A percentile compares a stretch with the other conserved stretches of the same genome.
These are phyloP conservation scores for Arthroderma uncinatum DNA, from an alignment of 2,329 filamentous ascomycete genomes.

Conservation along the genomic window DNA sequence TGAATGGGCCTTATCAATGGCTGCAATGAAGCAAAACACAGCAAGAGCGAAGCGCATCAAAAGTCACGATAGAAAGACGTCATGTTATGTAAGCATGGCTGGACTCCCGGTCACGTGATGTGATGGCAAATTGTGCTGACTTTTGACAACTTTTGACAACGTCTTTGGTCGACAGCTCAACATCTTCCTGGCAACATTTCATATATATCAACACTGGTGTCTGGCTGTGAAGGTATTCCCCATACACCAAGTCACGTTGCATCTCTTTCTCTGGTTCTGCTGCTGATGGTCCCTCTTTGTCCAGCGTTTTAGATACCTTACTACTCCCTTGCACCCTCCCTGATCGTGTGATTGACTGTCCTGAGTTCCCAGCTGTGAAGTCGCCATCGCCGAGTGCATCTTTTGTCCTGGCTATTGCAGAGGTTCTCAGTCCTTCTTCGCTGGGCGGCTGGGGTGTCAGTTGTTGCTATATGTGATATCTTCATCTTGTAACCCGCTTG, in stretches of 20 bases:
- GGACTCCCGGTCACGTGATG: not conserved
- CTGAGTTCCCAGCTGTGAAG: not conserved
- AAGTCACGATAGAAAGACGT: slow-evolving; percentile 3
- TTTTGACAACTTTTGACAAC: not conserved
- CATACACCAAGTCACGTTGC: not conserved
- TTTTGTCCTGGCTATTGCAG: not conserved
- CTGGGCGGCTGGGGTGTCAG: not conserved
- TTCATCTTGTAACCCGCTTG: slow-evolving; percentile 5
- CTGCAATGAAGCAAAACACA: not conserved
- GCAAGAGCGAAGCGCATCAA: not conserved
- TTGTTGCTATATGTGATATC: slow-evolving; percentile 5
- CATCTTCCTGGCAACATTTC: not conserved
- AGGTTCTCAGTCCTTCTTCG: not conserved
- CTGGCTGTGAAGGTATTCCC: not conserved
- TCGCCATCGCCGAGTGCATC: not conserved
- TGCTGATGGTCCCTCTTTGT: not conserved
- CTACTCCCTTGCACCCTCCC: not conserved
- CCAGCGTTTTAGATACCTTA: not conserved
- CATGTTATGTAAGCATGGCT: slow-evolving; percentile 4
- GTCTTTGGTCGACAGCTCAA: not conserved
- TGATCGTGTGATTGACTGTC: not conserved
- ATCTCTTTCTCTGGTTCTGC: not conserved
- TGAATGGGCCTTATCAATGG: not conserved
- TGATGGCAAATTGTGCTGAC: not conserved
- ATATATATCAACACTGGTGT: not conserved